Evolutionary conservation across 2,329 filamentous ascomycete species (phyloP), one percentile per base, ranked within the genome.

Genomic region (Talaromyces sp.): DNA sequence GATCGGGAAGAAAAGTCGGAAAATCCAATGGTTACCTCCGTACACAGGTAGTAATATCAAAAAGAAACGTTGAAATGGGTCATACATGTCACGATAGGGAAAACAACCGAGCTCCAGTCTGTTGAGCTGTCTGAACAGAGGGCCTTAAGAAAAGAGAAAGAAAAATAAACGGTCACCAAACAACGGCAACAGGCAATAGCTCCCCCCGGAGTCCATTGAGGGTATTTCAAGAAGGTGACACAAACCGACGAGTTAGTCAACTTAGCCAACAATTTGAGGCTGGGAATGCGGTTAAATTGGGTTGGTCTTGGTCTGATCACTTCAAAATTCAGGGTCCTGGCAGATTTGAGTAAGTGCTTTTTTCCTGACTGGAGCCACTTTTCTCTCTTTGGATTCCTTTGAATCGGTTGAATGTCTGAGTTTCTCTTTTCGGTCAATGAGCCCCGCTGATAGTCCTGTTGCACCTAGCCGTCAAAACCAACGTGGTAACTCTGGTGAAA

Each of bases 201-300:
- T 39, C 8, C 31, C 52, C 31, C 52, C n/a, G 37, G 22, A 59
- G 31, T 59, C 39, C 25, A 25, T 59, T 59, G 47, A 31, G 47
- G 22, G 6, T 19, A 31, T 15, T 25, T 10, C 7, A 59, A 31
- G 3, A 43, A 25, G 19, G 56, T 45, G 8, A 45, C 56, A 59
- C 56, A 45, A 31, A 31, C 39, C 56, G 25, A 59, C 33, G 56
- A 59, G 37, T 31, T 59, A 43, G 37, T 37, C 56, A 59, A 59
- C 22, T 45, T 59, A 43, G 22, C 56, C 56, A 59, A 59, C 37
- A 7, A 59, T 31, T 6, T 45, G 56, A 17, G 47, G 47, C 25
- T 27, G 13, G n/a, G 41, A n/a, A 37, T 31, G 17, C 27, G 37
- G 33, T 13, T 37, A n/a, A 22, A 22, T 9, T 54, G 50, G 50